These are phyloP conservation scores for Backusella parvicylindrica DNA, from an alignment of 192 early-diverging fungal genomes.

Conservation along the genomic window DNA sequence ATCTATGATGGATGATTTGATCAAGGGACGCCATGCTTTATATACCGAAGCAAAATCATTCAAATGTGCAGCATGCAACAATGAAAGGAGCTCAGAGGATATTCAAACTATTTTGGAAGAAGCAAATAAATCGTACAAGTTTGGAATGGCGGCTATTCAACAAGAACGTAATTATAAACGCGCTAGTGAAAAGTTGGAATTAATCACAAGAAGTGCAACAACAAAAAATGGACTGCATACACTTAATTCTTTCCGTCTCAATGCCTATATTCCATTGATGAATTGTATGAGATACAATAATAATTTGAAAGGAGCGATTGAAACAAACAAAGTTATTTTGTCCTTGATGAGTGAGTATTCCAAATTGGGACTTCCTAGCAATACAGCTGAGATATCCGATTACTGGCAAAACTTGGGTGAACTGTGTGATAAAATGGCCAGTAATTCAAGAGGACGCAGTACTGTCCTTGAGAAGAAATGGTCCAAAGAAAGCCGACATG, in stretches of 20 bases:
- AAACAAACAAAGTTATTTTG: slow-evolving; percentile 29
- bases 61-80: slow-evolving; percentile 47
- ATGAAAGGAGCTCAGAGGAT: slow-evolving; percentile 16
- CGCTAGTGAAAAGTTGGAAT: slow-evolving; percentile 42
- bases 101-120: slow-evolving; percentile 5
- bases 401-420: slow-evolving; percentile 55
- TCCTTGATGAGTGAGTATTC: slow-evolving; percentile 41
- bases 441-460: slow-evolving; percentile 20
- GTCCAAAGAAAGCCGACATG: slow-evolving; percentile 38
- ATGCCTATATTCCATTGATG: slow-evolving; percentile 35
- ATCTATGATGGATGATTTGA: slow-evolving; percentile 51
- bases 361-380: slow-evolving; percentile 36
- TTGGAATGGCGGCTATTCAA: slow-evolving; percentile 40
- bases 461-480: slow-evolving; percentile 14
- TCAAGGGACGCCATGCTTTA: slow-evolving; percentile 45
- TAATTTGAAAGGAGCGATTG: slow-evolving; percentile 33
- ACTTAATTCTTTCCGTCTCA: slow-evolving; percentile 44
- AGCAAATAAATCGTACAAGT: slow-evolving; percentile 33
- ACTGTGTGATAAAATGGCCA: slow-evolving; percentile 50
- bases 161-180: slow-evolving; percentile 33
- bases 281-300: slow-evolving; percentile 23
- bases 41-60: slow-evolving; percentile 44
- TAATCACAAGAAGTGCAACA: slow-evolving; percentile 47
- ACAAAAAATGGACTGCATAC: slow-evolving; percentile 39
- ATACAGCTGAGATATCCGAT: slow-evolving; percentile 59